Conservation (phyloP, 129 eudicot species). For the Arctium minus region DNA sequence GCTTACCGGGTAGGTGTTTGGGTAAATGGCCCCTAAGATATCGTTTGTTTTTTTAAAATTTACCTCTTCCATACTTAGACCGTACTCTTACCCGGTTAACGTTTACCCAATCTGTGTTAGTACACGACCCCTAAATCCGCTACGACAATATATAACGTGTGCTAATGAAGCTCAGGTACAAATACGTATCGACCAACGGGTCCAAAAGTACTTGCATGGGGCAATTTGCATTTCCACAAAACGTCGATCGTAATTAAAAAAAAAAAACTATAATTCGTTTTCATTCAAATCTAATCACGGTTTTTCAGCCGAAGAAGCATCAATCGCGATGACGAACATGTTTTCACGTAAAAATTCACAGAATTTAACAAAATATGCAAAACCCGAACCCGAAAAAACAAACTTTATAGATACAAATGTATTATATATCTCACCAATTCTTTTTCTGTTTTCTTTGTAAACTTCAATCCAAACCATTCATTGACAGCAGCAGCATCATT, state of each 20-base stretch:
- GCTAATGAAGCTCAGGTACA: too few relatives aligned
- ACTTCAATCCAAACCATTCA: slow-evolving; percentile 33
- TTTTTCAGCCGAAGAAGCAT: slow-evolving; percentile 15
- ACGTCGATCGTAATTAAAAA: neutral
- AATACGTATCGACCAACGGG: too few relatives aligned
- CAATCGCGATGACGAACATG: slow-evolving; percentile 2
- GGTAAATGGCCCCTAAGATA: too few relatives aligned
- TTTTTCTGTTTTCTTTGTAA: slow-evolving; percentile 28
- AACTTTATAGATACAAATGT: slow-evolving; percentile 27
- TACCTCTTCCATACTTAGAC: too few relatives aligned
- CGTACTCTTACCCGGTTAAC: too few relatives aligned
- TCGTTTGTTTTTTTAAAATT: too few relatives aligned
- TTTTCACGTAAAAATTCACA: slow-evolving; percentile 14
- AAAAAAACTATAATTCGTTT: slow-evolving; percentile 7
- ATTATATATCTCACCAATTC: slow-evolving; percentile 18
- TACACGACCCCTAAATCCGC: too few relatives aligned
- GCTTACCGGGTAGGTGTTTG: too few relatives aligned
- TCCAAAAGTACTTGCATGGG: too few relatives aligned
- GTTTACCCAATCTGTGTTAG: too few relatives aligned
- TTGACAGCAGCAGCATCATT: slow-evolving; percentile 18
- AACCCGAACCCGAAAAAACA: slow-evolving; percentile 27
- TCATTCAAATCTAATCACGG: slow-evolving; percentile 33
- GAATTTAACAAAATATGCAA: slow-evolving; percentile 5
- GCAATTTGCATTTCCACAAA: neutral
- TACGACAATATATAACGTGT: too few relatives aligned